Percentiles rank a stretch among this genome's conserved stretches.
These are phyloP conservation scores for Hypocreales sp. DNA, from an alignment of 2,329 filamentous ascomycete genomes.

Conservation along the genomic window DNA sequence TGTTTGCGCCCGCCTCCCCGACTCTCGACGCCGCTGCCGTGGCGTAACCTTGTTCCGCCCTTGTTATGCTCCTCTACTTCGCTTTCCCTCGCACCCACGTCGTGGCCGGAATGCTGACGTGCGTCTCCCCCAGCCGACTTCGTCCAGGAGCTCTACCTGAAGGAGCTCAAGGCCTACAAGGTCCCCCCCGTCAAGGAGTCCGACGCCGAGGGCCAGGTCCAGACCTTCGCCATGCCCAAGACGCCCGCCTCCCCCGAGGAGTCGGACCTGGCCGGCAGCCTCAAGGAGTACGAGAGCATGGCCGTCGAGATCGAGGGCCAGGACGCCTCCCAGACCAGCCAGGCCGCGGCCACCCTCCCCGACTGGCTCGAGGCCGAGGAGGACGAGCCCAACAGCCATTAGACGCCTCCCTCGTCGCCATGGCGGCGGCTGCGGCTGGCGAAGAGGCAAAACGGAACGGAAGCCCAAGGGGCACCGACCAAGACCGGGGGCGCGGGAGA, in stretches of 20 bases:
- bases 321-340: conserved; percentile 43
- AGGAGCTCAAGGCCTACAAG: conserved; percentile 94
- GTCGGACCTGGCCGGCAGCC: conserved; percentile 75
- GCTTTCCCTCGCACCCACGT: neutral
- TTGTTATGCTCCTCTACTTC: too few relatives aligned
- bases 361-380: conserved; percentile 79
- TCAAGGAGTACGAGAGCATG: conserved; percentile 91
- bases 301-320: conserved; percentile 89
- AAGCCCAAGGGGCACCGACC: too few relatives aligned
- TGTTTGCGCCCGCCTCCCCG: too few relatives aligned
- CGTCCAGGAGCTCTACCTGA: conserved; percentile 94
- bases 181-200: conserved; percentile 64
- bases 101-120: conserved; percentile 10
- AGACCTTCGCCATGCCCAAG: conserved; percentile 69
- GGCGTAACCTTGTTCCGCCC: too few relatives aligned
- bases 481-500: too few relatives aligned
- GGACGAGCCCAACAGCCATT: conserved; percentile 35
- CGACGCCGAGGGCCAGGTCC: conserved; percentile 81
- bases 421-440: too few relatives aligned
- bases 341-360: conserved; percentile 40
- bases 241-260: conserved; percentile 84
- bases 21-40: too few relatives aligned
- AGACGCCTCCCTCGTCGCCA: too few relatives aligned
- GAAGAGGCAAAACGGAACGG: too few relatives aligned
- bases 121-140: conserved; percentile 57